Evolutionary conservation across 23 red algal species (phyloP).

Genomic region (Gracilariopsis chorda): DNA sequence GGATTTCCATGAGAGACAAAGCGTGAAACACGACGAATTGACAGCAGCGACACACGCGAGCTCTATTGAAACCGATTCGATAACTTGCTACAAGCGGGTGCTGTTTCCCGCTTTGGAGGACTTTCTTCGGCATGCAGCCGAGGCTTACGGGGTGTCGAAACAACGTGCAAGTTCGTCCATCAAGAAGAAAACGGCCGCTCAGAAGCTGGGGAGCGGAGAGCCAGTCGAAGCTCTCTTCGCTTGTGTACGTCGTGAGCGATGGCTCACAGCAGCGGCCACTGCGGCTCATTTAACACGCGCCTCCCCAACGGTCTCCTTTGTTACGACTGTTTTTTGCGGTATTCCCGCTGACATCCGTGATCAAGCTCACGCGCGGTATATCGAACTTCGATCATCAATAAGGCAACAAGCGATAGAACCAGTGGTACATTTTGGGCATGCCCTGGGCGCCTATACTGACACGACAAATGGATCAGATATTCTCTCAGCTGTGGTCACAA

Average conservation of each 20-base stretch:
- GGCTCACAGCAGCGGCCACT: not conserved
- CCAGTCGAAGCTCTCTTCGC: conserved; percentile 6
- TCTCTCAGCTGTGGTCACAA: not conserved
- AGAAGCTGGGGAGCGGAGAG: conserved; percentile 22
- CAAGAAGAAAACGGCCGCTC: not conserved
- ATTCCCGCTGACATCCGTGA: conserved; percentile 1
- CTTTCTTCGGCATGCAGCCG: conserved; percentile 23
- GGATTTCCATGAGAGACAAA: not conserved
- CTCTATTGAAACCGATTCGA: not conserved
- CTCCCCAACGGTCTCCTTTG: not conserved
- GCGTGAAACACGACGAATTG: not conserved
- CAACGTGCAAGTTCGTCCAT: not conserved
- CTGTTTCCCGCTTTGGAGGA: conserved; percentile 38
- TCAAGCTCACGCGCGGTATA: not conserved
- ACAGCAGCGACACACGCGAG: not conserved
- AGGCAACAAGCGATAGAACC: not conserved
- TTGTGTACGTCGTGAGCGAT: not conserved
- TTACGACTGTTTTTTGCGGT: not conserved
- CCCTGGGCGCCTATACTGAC: not conserved
- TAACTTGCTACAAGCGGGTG: not conserved
- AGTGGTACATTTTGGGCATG: not conserved
- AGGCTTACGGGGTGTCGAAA: not conserved
- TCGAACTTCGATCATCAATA: not conserved
- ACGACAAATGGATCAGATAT: not conserved
- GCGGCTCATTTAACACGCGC: not conserved